Evolutionary conservation across 805 yeast species (phyloP), one percentile per base, ranked within the genome.

Genomic region (Zygotorulaspora florentina): DNA sequence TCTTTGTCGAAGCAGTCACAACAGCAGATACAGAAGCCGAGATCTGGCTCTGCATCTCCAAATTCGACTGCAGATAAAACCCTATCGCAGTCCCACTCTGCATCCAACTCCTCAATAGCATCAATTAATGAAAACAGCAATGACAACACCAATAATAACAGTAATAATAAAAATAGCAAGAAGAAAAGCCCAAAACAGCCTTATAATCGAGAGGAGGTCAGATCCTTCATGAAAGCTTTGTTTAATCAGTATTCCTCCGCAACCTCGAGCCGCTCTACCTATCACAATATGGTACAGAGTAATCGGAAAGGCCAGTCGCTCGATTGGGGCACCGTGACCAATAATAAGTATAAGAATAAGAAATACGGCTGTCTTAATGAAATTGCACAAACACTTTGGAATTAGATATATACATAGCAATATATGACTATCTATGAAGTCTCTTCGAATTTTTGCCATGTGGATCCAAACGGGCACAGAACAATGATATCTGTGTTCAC

Each of bases 241-340:
- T 61, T 55, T 18, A 49, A 50, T 15, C 40, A 46, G 23, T 46
- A 52, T 31, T 31, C 51, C 3, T 25, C 47, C 12, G 20, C 42
- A 12, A 25, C 31, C 8, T 38, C 50, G 9, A 47, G 40, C 37
- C 41, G 43, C 20, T 33, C 48, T 17, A 46, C 51, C 17, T 53
- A 48, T 43, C 44, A 36, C 40, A 42, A 36, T 18, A 29, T 39
- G 40, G 40, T 33, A 5, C 31, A 26, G 23, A 41, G 36, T 28
- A 35, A 42, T 25, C 42, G 42, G 11, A 41, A 34, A 17, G 45
- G 40, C 16, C 47, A 42, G 18, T 39, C 53, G 13, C 48, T 56
- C 8, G 61, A 56, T 38, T 64, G 68, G 68, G 66, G 59, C 30
- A 54, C 64, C 16, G 62, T 61, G n/a, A 47, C 56, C 13, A 54